Evolutionary conservation across 257 asterid species (phyloP).

Genomic region (Fraxinus excelsior): DNA sequence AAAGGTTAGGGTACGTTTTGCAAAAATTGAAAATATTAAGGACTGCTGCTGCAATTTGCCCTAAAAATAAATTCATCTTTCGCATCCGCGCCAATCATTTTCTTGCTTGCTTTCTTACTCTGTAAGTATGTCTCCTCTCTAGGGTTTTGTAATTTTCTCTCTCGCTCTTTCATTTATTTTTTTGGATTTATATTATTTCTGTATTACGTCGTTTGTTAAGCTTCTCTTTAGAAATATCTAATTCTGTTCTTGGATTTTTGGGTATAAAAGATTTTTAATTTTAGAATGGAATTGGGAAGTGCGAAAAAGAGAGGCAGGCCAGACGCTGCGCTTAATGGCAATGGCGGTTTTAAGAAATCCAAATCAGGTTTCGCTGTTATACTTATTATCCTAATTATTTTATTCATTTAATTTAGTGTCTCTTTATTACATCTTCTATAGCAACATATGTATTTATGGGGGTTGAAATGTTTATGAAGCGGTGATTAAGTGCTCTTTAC

Average conservation of each 20-base stretch:
- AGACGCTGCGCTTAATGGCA: constrained; percentile 54
- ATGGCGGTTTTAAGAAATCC: constrained; percentile 58
- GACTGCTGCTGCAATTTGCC: too few species aligned
- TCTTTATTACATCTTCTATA: not conserved
- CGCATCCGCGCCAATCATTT: constrained; percentile 14
- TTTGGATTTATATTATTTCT: not conserved
- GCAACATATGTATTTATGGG: not conserved
- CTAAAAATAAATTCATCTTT: constrained; percentile 10
- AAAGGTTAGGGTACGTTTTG: too few species aligned
- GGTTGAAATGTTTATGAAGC: not conserved
- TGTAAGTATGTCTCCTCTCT: constrained; percentile 28
- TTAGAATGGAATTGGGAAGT: constrained; percentile 56
- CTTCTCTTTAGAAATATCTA: not conserved
- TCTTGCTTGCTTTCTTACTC: not conserved
- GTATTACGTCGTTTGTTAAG: not conserved
- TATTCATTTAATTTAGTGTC: not conserved
- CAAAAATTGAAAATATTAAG: too few species aligned
- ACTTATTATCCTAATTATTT: not conserved
- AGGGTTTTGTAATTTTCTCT: constrained; percentile 28
- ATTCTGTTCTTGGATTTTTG: not conserved
- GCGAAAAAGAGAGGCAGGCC: constrained; percentile 54
- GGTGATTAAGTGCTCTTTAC: not conserved
- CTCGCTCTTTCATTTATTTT: not conserved
- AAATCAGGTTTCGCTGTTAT: constrained; percentile 45
- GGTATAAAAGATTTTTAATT: not conserved